Conservation (phyloP, 2,329 filamentous ascomycete species). For the Botryosphaeria dothidea region DNA sequence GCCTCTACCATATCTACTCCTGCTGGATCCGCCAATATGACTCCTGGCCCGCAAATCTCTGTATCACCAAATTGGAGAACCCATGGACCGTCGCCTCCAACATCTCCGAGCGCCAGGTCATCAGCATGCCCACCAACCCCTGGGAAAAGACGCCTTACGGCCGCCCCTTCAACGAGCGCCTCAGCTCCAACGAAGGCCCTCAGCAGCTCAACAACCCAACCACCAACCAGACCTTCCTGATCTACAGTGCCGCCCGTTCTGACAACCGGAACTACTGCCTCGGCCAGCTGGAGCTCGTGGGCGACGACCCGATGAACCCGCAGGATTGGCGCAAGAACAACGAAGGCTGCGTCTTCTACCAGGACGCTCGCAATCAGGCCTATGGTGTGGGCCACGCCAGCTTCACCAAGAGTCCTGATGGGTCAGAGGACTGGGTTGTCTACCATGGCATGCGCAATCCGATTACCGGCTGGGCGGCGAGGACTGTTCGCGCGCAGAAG, state of each 20-base stretch:
- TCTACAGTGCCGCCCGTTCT: conserved; percentile 52
- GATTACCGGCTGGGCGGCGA: conserved; percentile 48
- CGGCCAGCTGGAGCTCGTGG: conserved; percentile 52
- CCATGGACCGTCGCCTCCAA: conserved; percentile 50
- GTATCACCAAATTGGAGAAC: conserved; percentile 51
- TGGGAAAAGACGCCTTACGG: conserved; percentile 56
- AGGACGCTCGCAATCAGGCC: conserved; percentile 46
- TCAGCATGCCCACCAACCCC: conserved; percentile 48
- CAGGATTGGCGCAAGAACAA: conserved; percentile 51
- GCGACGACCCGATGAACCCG: conserved; percentile 51
- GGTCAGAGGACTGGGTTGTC: conserved; percentile 52
- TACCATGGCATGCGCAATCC: conserved; percentile 55
- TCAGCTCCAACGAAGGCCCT: conserved; percentile 53
- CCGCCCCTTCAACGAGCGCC: conserved; percentile 46
- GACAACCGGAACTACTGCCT: conserved; percentile 57
- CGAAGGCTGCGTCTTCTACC: conserved; percentile 51
- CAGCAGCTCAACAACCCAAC: conserved; percentile 50
- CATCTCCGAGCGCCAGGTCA: conserved; percentile 49
- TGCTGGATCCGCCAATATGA: conserved; percentile 47
- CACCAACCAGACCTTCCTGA: conserved; percentile 51
- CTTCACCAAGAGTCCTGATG: conserved; percentile 51
- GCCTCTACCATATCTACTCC: conserved; percentile 42
- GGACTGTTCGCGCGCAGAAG: conserved; percentile 51
- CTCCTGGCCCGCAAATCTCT: conserved; percentile 55
- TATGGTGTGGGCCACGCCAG: conserved; percentile 55